These are phyloP conservation scores for Erysimum cheiri DNA, from an alignment of 441 rosid species.

Conservation along the genomic window DNA sequence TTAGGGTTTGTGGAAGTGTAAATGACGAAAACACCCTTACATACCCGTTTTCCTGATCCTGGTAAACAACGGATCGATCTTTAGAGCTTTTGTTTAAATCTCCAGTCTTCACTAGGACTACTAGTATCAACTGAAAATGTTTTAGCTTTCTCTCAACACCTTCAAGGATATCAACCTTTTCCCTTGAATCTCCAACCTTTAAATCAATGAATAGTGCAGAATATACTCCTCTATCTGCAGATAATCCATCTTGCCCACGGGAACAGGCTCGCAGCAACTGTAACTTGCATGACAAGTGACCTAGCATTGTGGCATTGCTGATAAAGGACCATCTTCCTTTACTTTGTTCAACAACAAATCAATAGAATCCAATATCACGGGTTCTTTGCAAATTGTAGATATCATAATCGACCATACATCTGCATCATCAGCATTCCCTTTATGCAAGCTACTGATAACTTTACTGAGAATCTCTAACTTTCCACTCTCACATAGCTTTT, in stretches of 20 bases:
- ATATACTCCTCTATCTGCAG: neutral
- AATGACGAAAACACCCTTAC: slow-evolving; percentile 35
- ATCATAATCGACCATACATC: slow-evolving; percentile 53
- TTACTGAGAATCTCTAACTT: slow-evolving; percentile 47
- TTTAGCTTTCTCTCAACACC: neutral
- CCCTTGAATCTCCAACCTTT: slow-evolving; percentile 6
- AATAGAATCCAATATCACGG: slow-evolving; percentile 37
- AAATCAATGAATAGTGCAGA: slow-evolving; percentile 3
- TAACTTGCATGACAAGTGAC: slow-evolving; percentile 15
- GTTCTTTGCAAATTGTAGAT: slow-evolving; percentile 46
- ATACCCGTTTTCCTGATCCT: neutral
- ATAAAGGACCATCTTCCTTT: slow-evolving; percentile 20
- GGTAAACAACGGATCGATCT: neutral
- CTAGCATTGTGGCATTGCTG: slow-evolving; percentile 19
- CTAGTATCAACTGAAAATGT: neutral
- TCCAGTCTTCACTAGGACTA: slow-evolving; percentile 8
- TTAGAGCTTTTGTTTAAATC: too few relatives aligned
- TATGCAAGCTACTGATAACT: slow-evolving; percentile 51
- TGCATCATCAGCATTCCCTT: slow-evolving; percentile 47
- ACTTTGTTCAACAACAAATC: slow-evolving; percentile 42
- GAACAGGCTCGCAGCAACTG: neutral
- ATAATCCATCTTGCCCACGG: slow-evolving; percentile 6
- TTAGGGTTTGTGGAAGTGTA: slow-evolving; percentile 25
- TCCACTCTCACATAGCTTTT: slow-evolving; percentile 50
- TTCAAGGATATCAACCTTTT: neutral